A percentile compares a stretch with the other conserved stretches of the same genome.
These are phyloP conservation scores for Globisporangium irregulare DNA, from an alignment of 352 stramenopile species.

Conservation along the genomic window DNA sequence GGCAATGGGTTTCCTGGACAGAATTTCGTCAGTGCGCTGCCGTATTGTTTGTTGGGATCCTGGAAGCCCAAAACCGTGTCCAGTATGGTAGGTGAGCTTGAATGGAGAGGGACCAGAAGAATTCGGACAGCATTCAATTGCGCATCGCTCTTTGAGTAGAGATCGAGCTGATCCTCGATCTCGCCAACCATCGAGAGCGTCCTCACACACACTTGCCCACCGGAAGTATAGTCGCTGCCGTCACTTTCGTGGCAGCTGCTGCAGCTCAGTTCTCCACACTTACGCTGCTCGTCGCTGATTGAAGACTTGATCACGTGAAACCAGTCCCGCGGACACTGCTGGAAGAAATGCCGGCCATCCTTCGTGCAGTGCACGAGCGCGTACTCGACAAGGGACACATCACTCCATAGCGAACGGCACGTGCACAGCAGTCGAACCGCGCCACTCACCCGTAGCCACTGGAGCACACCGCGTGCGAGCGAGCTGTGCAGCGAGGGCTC, in stretches of 20 bases:
- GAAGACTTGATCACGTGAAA: constrained; percentile 5
- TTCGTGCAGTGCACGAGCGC: constrained; percentile 6
- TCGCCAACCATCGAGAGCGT: background rate
- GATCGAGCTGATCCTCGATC: constrained; percentile 2
- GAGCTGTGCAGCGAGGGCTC: background rate
- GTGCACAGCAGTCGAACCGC: constrained; percentile 6
- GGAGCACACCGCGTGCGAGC: constrained; percentile 1
- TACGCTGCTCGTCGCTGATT: background rate
- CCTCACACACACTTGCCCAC: background rate
- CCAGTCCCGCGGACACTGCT: constrained; percentile 13
- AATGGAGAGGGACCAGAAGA: background rate
- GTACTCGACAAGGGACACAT: background rate
- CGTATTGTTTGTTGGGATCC: background rate
- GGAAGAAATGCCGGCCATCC: constrained; percentile 12
- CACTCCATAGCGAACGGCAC: background rate
- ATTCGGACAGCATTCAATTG: background rate
- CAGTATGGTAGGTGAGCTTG: background rate
- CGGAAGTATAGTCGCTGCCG: background rate
- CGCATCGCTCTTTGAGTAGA: background rate
- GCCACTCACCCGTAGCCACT: constrained; percentile 6
- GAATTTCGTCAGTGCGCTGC: background rate
- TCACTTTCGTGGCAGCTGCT: background rate
- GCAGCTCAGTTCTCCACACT: background rate
- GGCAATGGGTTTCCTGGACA: background rate
- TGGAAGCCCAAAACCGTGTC: background rate